Base-by-base conservation (phyloP, 1,139 yeast genomes). In the Tardiomyces digboiensis region DNA sequence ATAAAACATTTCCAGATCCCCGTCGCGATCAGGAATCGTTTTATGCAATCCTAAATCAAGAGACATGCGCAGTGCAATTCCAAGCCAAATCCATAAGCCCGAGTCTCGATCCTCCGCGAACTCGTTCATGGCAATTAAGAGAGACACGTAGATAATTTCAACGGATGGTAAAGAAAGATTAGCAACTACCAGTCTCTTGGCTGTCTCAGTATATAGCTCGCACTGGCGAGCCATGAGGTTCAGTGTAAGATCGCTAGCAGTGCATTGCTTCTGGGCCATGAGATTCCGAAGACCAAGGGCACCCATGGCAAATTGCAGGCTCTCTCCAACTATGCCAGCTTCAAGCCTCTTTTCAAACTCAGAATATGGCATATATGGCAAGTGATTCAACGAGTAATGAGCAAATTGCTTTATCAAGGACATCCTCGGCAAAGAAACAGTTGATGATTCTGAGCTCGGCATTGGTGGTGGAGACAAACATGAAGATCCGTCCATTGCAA, bases 61-160 rank as follows among this genome's bases (percentile, higher is more conserved):
- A 43, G 60, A 51, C 60, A 58, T 58, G 12, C 61, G 51, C 23
- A 58, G 54, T 1, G 61, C 61, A 51, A 58, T 55, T 3, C 61
- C 61, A 5, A 55, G 49, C 61, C 61, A 58, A 19, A 55, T 46
- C 61, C 61, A 58, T 21, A 58, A 46, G 0, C 61, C 61, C 7
- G 60, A 54, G 39, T 58, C 61, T 18, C 59, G 46, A 39, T 58
- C 61, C 21, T 53, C 54, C 2, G 52, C 59, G 49, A 58, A 58
- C 42, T 58, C 61, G 22, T 51, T 47, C 43, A 57, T 55, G 1
- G 61, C 60, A 39, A 58, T 51, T 12, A 58, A 42, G 20, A 57
- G 45, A 21, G 57, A 46, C 1, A 60, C 51, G 42, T 52, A 57
- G 7, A 56, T 60, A 12, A 55, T 52, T 37, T 57, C 61, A n/a